Conservation (phyloP, 1,284 basidiomycete genomes). For the Pseudomicrostroma phylloplanum region DNA sequence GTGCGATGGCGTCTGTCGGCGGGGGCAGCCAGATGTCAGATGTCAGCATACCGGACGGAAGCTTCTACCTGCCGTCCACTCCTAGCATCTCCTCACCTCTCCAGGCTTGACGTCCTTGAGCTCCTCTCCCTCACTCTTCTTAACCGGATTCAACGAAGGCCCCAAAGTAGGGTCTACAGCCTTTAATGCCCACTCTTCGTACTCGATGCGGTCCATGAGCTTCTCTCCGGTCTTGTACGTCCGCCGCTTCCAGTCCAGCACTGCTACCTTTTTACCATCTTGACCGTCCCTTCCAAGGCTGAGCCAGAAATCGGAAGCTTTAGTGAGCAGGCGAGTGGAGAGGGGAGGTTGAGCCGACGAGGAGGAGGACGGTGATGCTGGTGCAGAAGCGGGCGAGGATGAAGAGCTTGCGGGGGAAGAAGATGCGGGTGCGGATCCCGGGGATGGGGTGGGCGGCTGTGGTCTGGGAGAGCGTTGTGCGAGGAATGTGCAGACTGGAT, state of each 20-base stretch:
- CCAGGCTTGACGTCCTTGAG: not conserved
- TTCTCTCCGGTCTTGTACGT: slow-evolving; percentile 39
- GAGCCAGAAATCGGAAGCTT: slow-evolving; percentile 43
- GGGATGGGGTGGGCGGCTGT: slow-evolving; percentile 11
- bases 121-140: not conserved
- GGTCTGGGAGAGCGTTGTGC: slow-evolving; percentile 20
- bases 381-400: not conserved
- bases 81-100: too few species aligned
- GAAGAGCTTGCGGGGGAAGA: not conserved
- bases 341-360: slow-evolving; percentile 19
- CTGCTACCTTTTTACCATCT: slow-evolving; percentile 15
- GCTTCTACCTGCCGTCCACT: too few species aligned
- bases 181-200: slow-evolving; percentile 49
- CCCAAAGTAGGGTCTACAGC: slow-evolving; percentile 41
- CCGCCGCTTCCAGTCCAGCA: slow-evolving; percentile 42
- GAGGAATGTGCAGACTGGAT: slow-evolving; percentile 38
- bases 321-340: slow-evolving; percentile 26
- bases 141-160: slow-evolving; percentile 19
- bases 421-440: too few species aligned
- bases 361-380: not conserved
- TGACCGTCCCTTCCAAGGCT: slow-evolving; percentile 36
- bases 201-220: slow-evolving; percentile 48
- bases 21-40: too few species aligned
- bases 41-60: too few species aligned
- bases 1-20: too few species aligned